A percentile compares a stretch with the other conserved stretches of the same genome.
Conservation (phyloP, 768 basidiomycete genomes). For the Boletus insuetus region DNA sequence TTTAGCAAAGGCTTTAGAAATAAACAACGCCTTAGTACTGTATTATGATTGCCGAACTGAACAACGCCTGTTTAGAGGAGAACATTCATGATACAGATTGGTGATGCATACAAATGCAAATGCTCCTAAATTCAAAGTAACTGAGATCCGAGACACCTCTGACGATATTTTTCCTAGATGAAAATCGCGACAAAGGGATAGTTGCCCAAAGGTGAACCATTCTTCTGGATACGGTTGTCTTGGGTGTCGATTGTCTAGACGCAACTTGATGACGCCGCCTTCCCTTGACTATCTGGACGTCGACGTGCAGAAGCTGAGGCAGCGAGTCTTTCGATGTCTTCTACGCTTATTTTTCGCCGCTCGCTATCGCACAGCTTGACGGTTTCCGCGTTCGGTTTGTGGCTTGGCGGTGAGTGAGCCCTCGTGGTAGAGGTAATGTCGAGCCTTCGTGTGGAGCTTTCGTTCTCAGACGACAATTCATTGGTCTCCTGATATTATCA, state of each 20-base stretch:
- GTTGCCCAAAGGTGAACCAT: not conserved
- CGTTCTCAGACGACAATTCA: not conserved
- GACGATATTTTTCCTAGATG: not conserved
- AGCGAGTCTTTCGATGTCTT: conserved; percentile 16
- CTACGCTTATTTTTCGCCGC: conserved; percentile 2
- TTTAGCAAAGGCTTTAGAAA: conserved; percentile 27
- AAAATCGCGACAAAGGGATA: not conserved
- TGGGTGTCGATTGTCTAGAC: not conserved
- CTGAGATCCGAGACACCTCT: not conserved
- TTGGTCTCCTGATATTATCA: not conserved
- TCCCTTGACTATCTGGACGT: not conserved
- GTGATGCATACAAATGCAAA: not conserved
- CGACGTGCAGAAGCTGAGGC: conserved; percentile 7
- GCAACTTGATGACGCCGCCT: not conserved
- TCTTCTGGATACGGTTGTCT: not conserved
- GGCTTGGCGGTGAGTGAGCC: not conserved
- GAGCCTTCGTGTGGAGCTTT: not conserved
- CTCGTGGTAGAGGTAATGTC: not conserved
- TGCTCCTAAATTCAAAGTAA: not conserved
- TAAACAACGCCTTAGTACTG: conserved; percentile 12
- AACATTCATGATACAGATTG: not conserved
- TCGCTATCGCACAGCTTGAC: not conserved
- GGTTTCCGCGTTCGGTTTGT: not conserved
- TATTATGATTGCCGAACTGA: not conserved
- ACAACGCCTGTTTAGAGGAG: not conserved